These are phyloP conservation scores for Colletotrichum sp. DNA, from an alignment of 2,329 filamentous ascomycete species.

Conservation along the genomic window DNA sequence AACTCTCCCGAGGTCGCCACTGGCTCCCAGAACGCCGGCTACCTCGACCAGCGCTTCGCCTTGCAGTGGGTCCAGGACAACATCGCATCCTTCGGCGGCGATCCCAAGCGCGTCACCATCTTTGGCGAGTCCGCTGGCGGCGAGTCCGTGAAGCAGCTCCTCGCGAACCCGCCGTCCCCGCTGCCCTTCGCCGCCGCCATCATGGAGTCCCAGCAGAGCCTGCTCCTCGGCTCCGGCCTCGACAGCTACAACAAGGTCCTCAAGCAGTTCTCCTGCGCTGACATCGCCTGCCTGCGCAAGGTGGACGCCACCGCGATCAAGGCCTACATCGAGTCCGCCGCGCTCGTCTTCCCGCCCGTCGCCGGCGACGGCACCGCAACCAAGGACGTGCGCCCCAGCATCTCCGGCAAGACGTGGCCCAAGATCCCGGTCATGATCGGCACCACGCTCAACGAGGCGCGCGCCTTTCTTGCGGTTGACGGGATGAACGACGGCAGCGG, in stretches of 20 bases:
- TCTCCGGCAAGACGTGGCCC: conserved; percentile 4
- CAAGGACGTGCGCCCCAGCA: conserved; percentile 1
- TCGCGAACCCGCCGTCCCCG: conserved; percentile 29
- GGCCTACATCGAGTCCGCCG: not conserved
- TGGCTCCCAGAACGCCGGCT: conserved; percentile 49
- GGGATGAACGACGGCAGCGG: not conserved
- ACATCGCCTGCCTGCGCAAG: not conserved
- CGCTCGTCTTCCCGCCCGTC: conserved; percentile 14
- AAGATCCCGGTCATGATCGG: conserved; percentile 13
- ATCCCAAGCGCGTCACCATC: conserved; percentile 64
- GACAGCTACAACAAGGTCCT: conserved; percentile 12
- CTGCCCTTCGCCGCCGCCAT: conserved; percentile 24
- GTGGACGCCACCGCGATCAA: conserved; percentile 5
- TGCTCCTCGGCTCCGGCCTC: conserved; percentile 2
- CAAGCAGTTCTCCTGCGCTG: not conserved
- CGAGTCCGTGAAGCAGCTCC: conserved; percentile 37
- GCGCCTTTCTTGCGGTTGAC: not conserved
- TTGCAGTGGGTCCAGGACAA: conserved; percentile 67
- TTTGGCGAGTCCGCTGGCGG: conserved; percentile 62
- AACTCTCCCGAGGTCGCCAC: conserved; percentile 12
- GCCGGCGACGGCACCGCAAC: conserved; percentile 4
- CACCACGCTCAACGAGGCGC: conserved; percentile 6
- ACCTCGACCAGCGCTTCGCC: conserved; percentile 62
- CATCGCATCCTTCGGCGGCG: conserved; percentile 67
- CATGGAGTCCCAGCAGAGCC: conserved; percentile 13